Conservation (phyloP, 768 basidiomycete genomes). For the Naematelia encephala region DNA sequence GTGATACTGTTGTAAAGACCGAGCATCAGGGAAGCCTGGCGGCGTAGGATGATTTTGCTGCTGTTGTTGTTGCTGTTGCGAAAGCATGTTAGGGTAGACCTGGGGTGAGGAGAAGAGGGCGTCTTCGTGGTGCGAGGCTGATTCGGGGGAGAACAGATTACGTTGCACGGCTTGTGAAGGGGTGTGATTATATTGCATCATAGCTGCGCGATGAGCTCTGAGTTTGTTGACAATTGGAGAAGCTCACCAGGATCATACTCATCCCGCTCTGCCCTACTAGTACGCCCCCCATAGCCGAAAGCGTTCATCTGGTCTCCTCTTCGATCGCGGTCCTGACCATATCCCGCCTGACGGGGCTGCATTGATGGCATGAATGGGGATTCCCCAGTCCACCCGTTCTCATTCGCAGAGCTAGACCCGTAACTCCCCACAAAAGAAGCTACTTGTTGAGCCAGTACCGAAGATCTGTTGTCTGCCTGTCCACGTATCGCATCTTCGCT, state of each 20-base stretch:
- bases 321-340: neutral
- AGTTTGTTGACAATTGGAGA: neutral
- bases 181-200: neutral
- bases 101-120: neutral
- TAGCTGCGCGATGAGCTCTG: slow-evolving; percentile 4
- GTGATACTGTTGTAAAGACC: slow-evolving; percentile 7
- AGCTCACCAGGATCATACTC: slow-evolving; percentile 29
- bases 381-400: slow-evolving; percentile 1
- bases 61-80: neutral
- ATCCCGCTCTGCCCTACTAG: slow-evolving; percentile 14
- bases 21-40: neutral
- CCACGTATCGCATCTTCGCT: neutral
- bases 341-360: neutral
- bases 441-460: neutral
- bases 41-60: neutral
- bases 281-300: slow-evolving; percentile 2
- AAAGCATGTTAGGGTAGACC: neutral
- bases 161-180: neutral
- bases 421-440: slow-evolving; percentile 5
- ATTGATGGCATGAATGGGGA: neutral
- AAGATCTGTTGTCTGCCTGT: neutral
- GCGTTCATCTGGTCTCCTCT: neutral
- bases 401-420: slow-evolving; percentile 3
- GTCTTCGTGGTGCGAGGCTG: slow-evolving; percentile 7
- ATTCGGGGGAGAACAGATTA: slow-evolving; percentile 7